Evolutionary conservation across 805 yeast species (phyloP).

Genomic region (Starmera amethionina): DNA sequence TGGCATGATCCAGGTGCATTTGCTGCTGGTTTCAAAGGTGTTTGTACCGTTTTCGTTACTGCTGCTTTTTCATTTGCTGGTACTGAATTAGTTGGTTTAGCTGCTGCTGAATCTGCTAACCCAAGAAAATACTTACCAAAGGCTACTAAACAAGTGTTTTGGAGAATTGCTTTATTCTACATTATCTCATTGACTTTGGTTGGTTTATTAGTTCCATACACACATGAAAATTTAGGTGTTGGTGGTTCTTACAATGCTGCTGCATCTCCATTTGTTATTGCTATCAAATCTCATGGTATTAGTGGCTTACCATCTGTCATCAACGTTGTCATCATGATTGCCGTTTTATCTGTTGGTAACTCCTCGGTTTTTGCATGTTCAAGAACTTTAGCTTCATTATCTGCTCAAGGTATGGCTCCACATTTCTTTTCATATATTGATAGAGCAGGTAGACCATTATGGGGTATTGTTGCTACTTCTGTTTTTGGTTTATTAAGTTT

Average conservation of each 20-base stretch:
- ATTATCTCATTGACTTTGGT: conserved; percentile 45
- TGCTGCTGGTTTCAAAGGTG: conserved; percentile 40
- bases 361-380: conserved; percentile 48
- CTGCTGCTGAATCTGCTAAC: conserved; percentile 37
- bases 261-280: conserved; percentile 59
- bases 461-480: conserved; percentile 32
- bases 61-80: conserved; percentile 42
- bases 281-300: conserved; percentile 53
- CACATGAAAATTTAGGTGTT: conserved; percentile 42
- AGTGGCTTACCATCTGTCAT: conserved; percentile 49
- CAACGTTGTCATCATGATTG: conserved; percentile 50
- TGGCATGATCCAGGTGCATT: conserved; percentile 59
- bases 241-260: conserved; percentile 47
- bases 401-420: conserved; percentile 45
- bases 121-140: conserved; percentile 40
- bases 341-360: conserved; percentile 40
- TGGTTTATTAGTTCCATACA: conserved; percentile 50
- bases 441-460: conserved; percentile 44
- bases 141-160: conserved; percentile 42
- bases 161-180: conserved; percentile 54
- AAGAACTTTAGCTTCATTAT: conserved; percentile 42
- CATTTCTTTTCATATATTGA: conserved; percentile 35
- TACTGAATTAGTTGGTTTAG: conserved; percentile 36
- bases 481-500: conserved; percentile 48
- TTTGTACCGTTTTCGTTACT: conserved; percentile 38